These are phyloP conservation scores for Fusarium sterilihyphosum DNA, from an alignment of 2,329 filamentous ascomycete species.

Conservation along the genomic window DNA sequence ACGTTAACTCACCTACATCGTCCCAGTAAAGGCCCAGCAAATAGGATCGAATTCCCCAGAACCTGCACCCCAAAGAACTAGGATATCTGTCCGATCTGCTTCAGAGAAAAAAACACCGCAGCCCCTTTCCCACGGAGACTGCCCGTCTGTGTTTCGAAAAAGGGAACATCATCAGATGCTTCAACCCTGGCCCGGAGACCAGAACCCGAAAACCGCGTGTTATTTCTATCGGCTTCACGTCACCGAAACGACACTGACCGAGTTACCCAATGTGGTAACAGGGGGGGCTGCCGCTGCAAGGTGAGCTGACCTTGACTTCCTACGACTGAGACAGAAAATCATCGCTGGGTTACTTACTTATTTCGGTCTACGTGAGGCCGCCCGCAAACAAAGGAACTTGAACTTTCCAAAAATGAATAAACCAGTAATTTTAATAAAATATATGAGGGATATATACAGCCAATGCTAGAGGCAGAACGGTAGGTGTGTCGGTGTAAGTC, in stretches of 20 bases:
- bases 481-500: slow-evolving; percentile 28
- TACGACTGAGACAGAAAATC: not conserved
- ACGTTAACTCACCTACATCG: slow-evolving; percentile 3
- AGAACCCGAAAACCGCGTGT: slow-evolving; percentile 30
- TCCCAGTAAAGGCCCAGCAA: slow-evolving; percentile 7
- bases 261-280: slow-evolving; percentile 12
- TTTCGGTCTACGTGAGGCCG: slow-evolving; percentile 20
- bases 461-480: slow-evolving; percentile 17
- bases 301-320: slow-evolving; percentile 25
- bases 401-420: too few species aligned
- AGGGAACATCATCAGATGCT: slow-evolving; percentile 20
- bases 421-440: not conserved
- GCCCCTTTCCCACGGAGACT: not conserved
- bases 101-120: not conserved
- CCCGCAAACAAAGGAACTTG: not conserved
- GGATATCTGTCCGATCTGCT: slow-evolving; percentile 15
- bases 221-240: slow-evolving; percentile 22
- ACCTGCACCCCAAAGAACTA: slow-evolving; percentile 18
- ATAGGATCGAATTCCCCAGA: slow-evolving; percentile 20
- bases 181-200: slow-evolving; percentile 20
- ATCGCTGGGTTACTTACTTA: not conserved
- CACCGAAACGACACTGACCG: slow-evolving; percentile 24
- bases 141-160: not conserved
- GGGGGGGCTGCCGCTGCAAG: slow-evolving; percentile 1
- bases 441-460: slow-evolving; percentile 34